Conservation (phyloP, 2,329 filamentous ascomycete genomes). For the Purpureocillium takamizusanense region DNA sequence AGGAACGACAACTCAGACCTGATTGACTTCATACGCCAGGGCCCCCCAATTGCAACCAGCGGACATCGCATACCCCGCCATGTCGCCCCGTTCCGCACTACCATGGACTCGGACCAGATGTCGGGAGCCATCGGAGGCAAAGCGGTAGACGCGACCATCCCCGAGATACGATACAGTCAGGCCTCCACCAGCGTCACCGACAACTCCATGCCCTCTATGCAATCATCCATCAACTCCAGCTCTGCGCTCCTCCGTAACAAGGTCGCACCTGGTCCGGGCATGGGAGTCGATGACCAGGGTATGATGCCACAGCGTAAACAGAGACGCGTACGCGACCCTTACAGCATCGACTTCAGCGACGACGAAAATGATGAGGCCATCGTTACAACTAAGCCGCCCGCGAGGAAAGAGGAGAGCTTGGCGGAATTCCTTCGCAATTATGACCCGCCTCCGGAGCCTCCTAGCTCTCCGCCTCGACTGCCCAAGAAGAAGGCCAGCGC, state of each 20-base stretch:
- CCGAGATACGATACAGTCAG: conserved; percentile 46
- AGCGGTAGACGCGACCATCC: conserved; percentile 48
- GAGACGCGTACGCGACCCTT: conserved; percentile 75
- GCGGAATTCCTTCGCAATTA: conserved; percentile 66
- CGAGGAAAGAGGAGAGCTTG: conserved; percentile 55
- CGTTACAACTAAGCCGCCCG: conserved; percentile 27
- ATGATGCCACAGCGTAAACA: conserved; percentile 64
- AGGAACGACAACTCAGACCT: conserved; percentile 71
- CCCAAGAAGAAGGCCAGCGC: conserved; percentile 58
- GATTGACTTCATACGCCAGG: conserved; percentile 90
- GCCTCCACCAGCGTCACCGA: conserved; percentile 50
- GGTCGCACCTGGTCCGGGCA: conserved; percentile 17
- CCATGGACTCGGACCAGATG: conserved; percentile 79
- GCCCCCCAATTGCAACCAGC: conserved; percentile 54
- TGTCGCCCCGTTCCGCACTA: conserved; percentile 77
- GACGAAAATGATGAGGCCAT: conserved; percentile 40
- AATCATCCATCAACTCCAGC: conserved; percentile 66
- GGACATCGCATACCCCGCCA: conserved; percentile 68
- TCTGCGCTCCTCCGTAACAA: conserved; percentile 54
- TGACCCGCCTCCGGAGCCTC: conserved; percentile 50
- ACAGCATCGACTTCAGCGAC: conserved; percentile 79
- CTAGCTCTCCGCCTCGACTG: conserved; percentile 21
- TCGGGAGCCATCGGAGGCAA: conserved; percentile 41
- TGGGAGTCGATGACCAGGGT: conserved; percentile 39
- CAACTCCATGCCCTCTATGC: conserved; percentile 43